Evolutionary conservation across 495 filamentous ascomycete species (phyloP).

Genomic region (Lasiosphaeriaceae sp.): DNA sequence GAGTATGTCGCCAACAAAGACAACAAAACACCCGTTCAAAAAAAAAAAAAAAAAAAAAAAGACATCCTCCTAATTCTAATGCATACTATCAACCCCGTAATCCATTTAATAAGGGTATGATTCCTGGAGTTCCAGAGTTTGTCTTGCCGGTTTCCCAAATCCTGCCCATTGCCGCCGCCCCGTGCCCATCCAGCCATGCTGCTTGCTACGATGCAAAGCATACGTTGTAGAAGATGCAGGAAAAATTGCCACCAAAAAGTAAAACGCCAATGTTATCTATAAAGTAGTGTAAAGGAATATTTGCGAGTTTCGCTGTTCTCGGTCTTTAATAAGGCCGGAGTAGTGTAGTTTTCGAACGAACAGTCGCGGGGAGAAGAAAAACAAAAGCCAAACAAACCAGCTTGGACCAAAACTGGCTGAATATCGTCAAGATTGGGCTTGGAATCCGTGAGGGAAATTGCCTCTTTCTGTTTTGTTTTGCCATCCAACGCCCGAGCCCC

Average conservation of each 20-base stretch:
- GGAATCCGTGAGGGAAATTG: slow-evolving; percentile 8
- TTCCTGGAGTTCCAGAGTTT: too few relatives aligned
- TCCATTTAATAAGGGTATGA: too few relatives aligned
- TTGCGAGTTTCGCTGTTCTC: neutral
- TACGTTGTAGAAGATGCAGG: too few relatives aligned
- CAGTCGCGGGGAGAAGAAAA: neutral
- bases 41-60: too few relatives aligned
- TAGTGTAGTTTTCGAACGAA: neutral
- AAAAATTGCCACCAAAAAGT: neutral
- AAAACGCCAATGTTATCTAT: slow-evolving; percentile 1
- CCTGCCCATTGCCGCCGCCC: too few relatives aligned
- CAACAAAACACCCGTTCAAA: too few relatives aligned
- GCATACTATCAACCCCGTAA: too few relatives aligned
- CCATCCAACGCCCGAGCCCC: slow-evolving; percentile 8
- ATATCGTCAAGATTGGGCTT: neutral
- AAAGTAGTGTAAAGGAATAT: neutral
- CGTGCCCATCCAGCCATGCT: too few relatives aligned
- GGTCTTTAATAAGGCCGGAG: neutral
- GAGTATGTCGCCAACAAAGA: too few relatives aligned
- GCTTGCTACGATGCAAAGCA: too few relatives aligned
- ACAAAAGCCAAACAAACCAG: neutral
- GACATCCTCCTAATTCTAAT: too few relatives aligned
- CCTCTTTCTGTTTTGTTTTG: slow-evolving; percentile 15
- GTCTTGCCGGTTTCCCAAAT: too few relatives aligned
- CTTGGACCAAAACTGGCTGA: neutral